A percentile compares a stretch with the other conserved stretches of the same genome.
Conservation (phyloP, 2,329 filamentous ascomycete genomes). For the Exophiala spinifera region DNA sequence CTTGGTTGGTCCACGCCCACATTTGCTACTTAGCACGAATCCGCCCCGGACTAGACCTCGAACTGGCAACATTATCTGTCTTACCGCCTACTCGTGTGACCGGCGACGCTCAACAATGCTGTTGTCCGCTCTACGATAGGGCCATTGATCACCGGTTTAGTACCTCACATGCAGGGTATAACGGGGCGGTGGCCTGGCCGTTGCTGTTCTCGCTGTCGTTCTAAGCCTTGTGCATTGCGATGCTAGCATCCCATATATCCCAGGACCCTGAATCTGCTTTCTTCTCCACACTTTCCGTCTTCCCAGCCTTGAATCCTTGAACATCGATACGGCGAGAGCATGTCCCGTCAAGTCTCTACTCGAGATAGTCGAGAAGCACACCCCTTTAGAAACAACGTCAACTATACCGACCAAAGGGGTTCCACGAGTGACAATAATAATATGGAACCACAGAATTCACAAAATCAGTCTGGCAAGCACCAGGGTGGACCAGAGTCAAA, state of each 20-base stretch:
- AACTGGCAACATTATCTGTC: conserved; percentile 6
- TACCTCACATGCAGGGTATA: conserved; percentile 16
- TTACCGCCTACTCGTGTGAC: conserved; percentile 24
- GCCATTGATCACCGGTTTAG: conserved; percentile 6
- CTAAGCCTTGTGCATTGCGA: conserved; percentile 15
- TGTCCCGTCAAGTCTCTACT: conserved; percentile 11
- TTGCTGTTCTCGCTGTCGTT: neutral
- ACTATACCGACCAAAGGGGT: conserved; percentile 1
- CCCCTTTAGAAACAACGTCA: conserved; percentile 4
- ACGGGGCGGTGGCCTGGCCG: conserved; percentile 10
- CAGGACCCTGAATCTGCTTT: conserved; percentile 14
- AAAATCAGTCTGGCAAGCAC: conserved; percentile 1
- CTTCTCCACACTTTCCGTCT: conserved; percentile 12
- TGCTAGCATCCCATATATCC: conserved; percentile 12
- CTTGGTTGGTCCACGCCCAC: conserved; percentile 7
- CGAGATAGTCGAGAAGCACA: conserved; percentile 12
- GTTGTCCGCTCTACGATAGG: conserved; percentile 12
- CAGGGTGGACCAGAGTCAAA: neutral
- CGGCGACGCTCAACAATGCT: conserved; percentile 11
- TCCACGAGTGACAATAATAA: neutral
- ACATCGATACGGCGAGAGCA: conserved; percentile 10
- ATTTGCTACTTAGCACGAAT: conserved; percentile 6
- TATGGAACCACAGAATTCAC: neutral
- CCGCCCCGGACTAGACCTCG: conserved; percentile 1
- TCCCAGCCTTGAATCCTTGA: conserved; percentile 12